Base-by-base conservation (phyloP, 805 yeast species). In the Wickerhamomyces xylosicus region DNA sequence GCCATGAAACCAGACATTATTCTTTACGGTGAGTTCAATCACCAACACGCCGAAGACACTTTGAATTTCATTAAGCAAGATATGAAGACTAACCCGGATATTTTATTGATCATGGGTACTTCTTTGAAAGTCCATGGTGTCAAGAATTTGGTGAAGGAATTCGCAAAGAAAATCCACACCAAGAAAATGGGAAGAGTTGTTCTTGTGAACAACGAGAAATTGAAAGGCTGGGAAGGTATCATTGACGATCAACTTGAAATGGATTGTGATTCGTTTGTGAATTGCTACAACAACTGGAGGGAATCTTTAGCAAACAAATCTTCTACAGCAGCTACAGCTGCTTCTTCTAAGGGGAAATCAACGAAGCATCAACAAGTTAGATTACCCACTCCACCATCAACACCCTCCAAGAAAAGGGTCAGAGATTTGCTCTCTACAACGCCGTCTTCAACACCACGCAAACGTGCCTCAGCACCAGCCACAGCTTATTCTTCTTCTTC, bases 41-140 rank as follows among this genome's bases (percentile, higher is more conserved):
- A 90, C 58, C 96, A 96, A 1, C 75, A 77, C 45, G 77, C 87
- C 5, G 95, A 85, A 44, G 61, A 67, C n/a, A 76, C 90, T 33
- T 82, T 94, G 2, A 69, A 68, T 35, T 86, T 87, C 7, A 60
- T 85, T 31, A 69, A 65, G 37, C 65, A 71, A 17, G 97, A 90
- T 60, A 53, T 85, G 41, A 67, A 64, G 43, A 63, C 72, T 33
- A 69, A 64, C 42, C 95, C 97, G 0, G 95, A 87, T 53, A 56
- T 85, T 43, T 67, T 92, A 36, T 61, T 90, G n/a, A 82, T 90
- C 10, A 79, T 85, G 72, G 98, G 98, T 0, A 92, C 98, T 0
- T 85, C 96, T 4, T 65, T 92, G 32, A 84, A 79, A 61, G 97
- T 90, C 11, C 84, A 80, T 47, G 98, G 98, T 1, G 89, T 92